Base-by-base conservation (phyloP, 2,329 filamentous ascomycete species). In the Xylaria sp. region DNA sequence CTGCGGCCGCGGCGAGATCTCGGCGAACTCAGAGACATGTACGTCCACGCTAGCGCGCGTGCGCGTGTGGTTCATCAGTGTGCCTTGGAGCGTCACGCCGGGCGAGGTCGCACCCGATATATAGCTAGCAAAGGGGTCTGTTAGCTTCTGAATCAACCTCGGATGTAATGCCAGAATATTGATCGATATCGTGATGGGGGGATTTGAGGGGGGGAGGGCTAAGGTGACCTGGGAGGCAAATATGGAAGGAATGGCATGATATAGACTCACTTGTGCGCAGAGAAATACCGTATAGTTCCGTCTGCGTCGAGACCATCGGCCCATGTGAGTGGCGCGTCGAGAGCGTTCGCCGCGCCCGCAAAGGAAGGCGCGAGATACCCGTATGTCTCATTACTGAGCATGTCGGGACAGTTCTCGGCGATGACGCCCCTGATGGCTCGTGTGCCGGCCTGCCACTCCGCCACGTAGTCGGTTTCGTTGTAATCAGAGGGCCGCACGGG, bases 41-140 rank as follows among this genome's bases (percentile, higher is more conserved):
- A 76, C 74, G 51, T 77, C 70, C 38, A 89, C 78, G 9, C 81
- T 83, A 6, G 73, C 69, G 3, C 79, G 77, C 3, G 82, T 88
- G 57, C 77, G 78, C 17, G 80, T 83, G 75, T 89, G 87, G 76
- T 89, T 89, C 82, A 89, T 83, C 2, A 90, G 78, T 0, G 87
- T 89, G 17, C 79, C 79, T 71, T 86, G 83, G 0, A 89, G 80
- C 0, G 87, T 89, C 1, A 89, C 84, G 14, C 87, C 87, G 0
- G 82, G 84, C n/a, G 80, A 77, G 1, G 79, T 80, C 38, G 87
- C 85, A 55, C 85, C 85, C 57, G 80, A 83, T 67, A 89, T 89
- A 73, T 89, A 89, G 76, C 85, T 88, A 61, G 47, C 15, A 50
- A 28, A 19, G 33, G 28, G 28, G 4, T 4, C 7, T 17, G 51